phyloP scores from a whole-genome alignment of 768 basidiomycete genomes.

The Antrodiella citrinella region DNA sequence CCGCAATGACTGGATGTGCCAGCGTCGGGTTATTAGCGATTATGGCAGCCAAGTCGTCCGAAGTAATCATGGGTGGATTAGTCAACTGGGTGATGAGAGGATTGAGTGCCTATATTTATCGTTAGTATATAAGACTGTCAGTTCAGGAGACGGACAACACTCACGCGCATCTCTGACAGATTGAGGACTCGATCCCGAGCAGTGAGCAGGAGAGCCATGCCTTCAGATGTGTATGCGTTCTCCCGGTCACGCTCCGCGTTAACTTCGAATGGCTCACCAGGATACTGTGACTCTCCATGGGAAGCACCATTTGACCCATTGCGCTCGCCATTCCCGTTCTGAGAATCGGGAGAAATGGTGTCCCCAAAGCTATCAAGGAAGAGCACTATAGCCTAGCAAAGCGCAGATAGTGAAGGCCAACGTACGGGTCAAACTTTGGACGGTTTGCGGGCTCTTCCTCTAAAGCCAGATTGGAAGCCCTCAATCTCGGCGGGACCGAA shows the following conservation, averaged over 20 bases:
- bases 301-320: no score
- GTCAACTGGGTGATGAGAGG: conserved; percentile 39
- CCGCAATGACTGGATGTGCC: conserved; percentile 58
- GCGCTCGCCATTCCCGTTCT: no score
- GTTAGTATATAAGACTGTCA: background rate
- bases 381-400: no score
- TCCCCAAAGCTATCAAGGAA: no score
- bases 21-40: conserved; percentile 62
- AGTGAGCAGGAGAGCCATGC: conserved; percentile 58
- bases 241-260: no score
- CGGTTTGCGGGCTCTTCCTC: conserved; percentile 6
- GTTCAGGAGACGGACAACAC: conserved; percentile 14
- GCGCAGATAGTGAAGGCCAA: no score
- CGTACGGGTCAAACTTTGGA: conserved; percentile 13
- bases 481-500: conserved; percentile 67
- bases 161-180: conserved; percentile 67
- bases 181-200: conserved; percentile 67
- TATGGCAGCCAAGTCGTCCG: conserved; percentile 59
- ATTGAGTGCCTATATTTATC: conserved; percentile 35
- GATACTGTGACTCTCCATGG: no score
- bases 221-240: no score
- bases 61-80: conserved; percentile 48
- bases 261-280: no score
- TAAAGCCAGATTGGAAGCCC: conserved; percentile 62
- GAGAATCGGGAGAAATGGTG: no score